A percentile compares a stretch with the other conserved stretches of the same genome.
Evolutionary conservation across 2,329 filamentous ascomycete species (phyloP).

Genomic region (Aspergillus sp.): DNA sequence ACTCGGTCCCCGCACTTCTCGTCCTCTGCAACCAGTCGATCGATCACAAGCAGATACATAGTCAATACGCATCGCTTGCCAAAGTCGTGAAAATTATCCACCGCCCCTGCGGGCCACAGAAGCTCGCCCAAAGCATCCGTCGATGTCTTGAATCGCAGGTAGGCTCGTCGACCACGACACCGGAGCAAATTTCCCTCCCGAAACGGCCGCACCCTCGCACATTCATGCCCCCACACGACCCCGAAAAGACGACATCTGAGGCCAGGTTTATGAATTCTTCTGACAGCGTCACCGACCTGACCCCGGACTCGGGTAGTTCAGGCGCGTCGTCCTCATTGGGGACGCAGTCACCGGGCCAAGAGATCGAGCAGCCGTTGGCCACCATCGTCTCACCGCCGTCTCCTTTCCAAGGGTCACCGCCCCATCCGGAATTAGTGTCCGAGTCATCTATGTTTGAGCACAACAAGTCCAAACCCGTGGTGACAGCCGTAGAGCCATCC

Average conservation of each 20-base stretch:
- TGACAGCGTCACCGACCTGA: conserved; percentile 7
- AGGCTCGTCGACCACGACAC: neutral
- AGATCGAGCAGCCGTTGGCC: conserved; percentile 6
- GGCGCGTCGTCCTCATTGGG: neutral
- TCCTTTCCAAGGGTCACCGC: neutral
- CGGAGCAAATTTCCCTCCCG: neutral
- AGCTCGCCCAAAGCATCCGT: conserved; percentile 38
- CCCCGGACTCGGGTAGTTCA: neutral
- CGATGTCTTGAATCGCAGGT: conserved; percentile 25
- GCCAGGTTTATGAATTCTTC: neutral
- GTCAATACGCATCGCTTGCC: conserved; percentile 30
- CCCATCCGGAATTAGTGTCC: neutral
- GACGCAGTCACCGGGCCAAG: conserved; percentile 4
- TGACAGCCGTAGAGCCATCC: neutral
- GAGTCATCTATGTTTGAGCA: neutral
- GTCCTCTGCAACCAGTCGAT: conserved; percentile 39
- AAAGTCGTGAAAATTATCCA: conserved; percentile 38
- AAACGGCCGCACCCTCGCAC: neutral
- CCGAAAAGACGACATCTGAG: neutral
- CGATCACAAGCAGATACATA: conserved; percentile 30
- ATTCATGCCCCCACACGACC: neutral
- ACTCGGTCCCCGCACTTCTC: conserved; percentile 32
- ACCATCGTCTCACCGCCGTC: conserved; percentile 9
- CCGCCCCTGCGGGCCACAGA: conserved; percentile 43
- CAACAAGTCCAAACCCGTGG: conserved; percentile 5